These are phyloP conservation scores for Pelagophyceae sp. DNA, from an alignment of 352 stramenopile genomes.

Conservation along the genomic window DNA sequence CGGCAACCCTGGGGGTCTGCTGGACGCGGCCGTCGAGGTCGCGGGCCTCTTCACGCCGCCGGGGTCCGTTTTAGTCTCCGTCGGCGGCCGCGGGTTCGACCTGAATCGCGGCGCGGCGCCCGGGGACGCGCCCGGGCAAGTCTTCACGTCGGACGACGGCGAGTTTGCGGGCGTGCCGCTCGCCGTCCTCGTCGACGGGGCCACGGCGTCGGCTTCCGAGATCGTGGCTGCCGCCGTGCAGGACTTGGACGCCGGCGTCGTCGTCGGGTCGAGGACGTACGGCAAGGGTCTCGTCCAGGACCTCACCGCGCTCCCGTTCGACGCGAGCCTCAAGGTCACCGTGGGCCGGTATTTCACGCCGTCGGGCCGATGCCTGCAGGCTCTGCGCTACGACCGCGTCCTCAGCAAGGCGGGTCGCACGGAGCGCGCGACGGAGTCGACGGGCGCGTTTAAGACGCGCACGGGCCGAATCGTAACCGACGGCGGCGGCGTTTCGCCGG, in stretches of 20 bases:
- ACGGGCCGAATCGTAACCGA: slow-evolving; percentile 47
- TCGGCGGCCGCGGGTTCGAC: slow-evolving; percentile 57
- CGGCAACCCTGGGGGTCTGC: slow-evolving; percentile 62
- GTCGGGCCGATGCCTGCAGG: slow-evolving; percentile 61
- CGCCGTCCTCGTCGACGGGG: slow-evolving; percentile 61
- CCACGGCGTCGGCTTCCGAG: slow-evolving; percentile 62
- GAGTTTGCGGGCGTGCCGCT: slow-evolving; percentile 29
- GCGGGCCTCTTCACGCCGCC: slow-evolving; percentile 60
- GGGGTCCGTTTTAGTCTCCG: slow-evolving; percentile 62
- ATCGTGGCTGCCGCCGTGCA: slow-evolving; percentile 69
- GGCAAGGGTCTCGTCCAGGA: slow-evolving; percentile 73
- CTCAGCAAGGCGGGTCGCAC: slow-evolving; percentile 28
- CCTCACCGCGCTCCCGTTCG: slow-evolving; percentile 44
- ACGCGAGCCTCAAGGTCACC: slow-evolving; percentile 66
- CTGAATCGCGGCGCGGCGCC: slow-evolving; percentile 29
- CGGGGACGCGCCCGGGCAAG: neutral
- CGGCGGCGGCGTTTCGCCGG: slow-evolving; percentile 38
- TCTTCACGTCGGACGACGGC: neutral
- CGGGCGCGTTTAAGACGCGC: slow-evolving; percentile 49
- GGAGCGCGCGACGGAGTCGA: slow-evolving; percentile 39
- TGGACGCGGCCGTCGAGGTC: slow-evolving; percentile 67
- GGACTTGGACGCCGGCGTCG: slow-evolving; percentile 67
- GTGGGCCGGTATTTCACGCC: slow-evolving; percentile 77
- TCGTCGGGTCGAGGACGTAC: slow-evolving; percentile 63
- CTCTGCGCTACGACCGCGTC: slow-evolving; percentile 50